Base-by-base conservation (phyloP, 306 rosid species). In the Malus sylvestris region DNA sequence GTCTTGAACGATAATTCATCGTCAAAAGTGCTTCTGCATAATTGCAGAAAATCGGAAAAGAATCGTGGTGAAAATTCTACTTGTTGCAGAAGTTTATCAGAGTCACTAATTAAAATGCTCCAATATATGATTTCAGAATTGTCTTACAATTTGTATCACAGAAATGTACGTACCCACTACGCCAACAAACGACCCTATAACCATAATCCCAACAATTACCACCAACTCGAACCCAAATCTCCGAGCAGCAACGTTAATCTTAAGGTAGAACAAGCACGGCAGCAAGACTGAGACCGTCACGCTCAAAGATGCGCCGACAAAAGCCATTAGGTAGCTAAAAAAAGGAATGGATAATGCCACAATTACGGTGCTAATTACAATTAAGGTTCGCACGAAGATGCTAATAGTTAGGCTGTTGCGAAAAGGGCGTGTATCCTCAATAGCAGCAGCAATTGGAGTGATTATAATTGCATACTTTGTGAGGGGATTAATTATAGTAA, bases 241-340 rank as follows among this genome's bases (percentile, higher is more conserved):
- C 18, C 81, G 68, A 20, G 90, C 86, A 27, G 73, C 51, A 78
- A 74, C 76, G 76, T 86, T 76, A 6, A 93, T 87, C 90, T 93
- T 90, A 6, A 93, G 86, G 84, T 93, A 89, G 79, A 87, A 87
- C 0, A 83, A 33, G 52, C 97, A 93, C 0, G 97, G 97, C 10
- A 93, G 66, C 44, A 93, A 20, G 61, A 84, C 32, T 14, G 96
- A 80, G 10, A 72, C 82, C 0, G 83, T 12, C 44, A 86, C 86
- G 33, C 89, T 32, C 46, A 86, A 57, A 68, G 83, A 88, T 2
- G 96, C 87, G 16, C 97, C 97, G 19, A 74, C 82, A 49, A 93
- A 89, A 0, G 89, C 90, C 96, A 93, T 90, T 3, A 93, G 55
- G 25, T 90, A 86, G 4, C 83, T 88, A 18, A 93, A 90, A 68